These are phyloP conservation scores for Graphiopsis chlorocephala DNA, from an alignment of 2,329 filamentous ascomycete species.

Conservation along the genomic window DNA sequence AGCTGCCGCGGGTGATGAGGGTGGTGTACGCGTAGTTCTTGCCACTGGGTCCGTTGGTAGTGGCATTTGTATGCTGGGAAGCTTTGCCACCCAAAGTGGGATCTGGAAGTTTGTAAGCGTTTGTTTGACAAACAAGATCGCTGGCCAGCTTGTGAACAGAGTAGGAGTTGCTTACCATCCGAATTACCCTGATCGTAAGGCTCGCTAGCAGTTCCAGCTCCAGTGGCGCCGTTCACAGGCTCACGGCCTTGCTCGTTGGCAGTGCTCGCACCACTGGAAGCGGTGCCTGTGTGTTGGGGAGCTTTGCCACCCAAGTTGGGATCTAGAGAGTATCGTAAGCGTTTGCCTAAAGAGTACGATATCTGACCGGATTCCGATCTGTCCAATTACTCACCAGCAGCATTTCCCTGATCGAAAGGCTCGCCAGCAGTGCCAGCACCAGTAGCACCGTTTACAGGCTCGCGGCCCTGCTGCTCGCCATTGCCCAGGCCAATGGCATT, in stretches of 20 bases:
- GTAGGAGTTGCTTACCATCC: constrained; percentile 43
- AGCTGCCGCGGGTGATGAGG: constrained; percentile 51
- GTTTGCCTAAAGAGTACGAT: neutral
- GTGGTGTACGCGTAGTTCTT: constrained; percentile 46
- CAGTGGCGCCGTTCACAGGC: constrained; percentile 68
- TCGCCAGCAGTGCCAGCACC: constrained; percentile 67
- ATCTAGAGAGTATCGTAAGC: neutral
- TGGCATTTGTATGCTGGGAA: neutral
- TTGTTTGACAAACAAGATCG: neutral
- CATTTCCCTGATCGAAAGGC: constrained; percentile 77
- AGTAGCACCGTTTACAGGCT: constrained; percentile 69
- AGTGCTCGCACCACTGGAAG: neutral
- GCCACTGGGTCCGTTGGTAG: neutral
- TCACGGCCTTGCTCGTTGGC: constrained; percentile 52
- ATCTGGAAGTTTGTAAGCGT: neutral
- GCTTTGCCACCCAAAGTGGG: constrained; percentile 5
- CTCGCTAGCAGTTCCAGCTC: constrained; percentile 65
- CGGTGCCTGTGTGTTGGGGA: neutral
- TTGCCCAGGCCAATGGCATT: constrained; percentile 32
- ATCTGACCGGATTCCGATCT: neutral
- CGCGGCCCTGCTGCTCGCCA: constrained; percentile 44
- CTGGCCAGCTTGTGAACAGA: neutral
- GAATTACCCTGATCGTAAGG: constrained; percentile 78
- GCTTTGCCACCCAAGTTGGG: neutral
- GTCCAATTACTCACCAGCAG: constrained; percentile 48